These are phyloP conservation scores for Amyloporia xantha DNA, from an alignment of 768 basidiomycete genomes.

Conservation along the genomic window DNA sequence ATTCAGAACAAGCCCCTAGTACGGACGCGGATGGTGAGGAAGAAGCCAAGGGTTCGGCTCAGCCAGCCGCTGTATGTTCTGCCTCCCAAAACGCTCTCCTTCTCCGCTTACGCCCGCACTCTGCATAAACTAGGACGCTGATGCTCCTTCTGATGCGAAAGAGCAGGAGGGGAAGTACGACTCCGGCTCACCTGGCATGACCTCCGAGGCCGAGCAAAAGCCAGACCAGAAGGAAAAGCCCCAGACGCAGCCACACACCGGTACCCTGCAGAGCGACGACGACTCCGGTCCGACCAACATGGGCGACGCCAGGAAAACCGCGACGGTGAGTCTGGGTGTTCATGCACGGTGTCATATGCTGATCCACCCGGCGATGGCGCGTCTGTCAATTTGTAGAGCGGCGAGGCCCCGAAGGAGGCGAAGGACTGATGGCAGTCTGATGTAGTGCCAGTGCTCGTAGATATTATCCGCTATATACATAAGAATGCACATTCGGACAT, in stretches of 20 bases:
- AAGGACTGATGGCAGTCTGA: conserved; percentile 2
- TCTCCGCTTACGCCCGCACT: background rate
- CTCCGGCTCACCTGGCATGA: conserved; percentile 17
- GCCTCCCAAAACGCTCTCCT: background rate
- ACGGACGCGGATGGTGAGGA: conserved; percentile 23
- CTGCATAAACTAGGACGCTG: no score
- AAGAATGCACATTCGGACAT: conserved; percentile 6
- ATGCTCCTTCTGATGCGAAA: conserved; percentile 21
- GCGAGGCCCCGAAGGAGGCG: conserved; percentile 16
- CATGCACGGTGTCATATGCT: background rate
- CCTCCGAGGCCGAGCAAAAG: conserved; percentile 16
- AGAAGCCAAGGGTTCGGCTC: conserved; percentile 20
- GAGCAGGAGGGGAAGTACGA: conserved; percentile 10
- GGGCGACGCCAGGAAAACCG: conserved; percentile 13
- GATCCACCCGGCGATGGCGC: no score
- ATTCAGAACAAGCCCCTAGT: conserved; percentile 2
- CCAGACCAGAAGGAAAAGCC: conserved; percentile 20
- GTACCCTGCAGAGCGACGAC: conserved; percentile 13
- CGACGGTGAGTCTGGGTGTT: conserved; percentile 4
- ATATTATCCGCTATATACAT: conserved; percentile 1
- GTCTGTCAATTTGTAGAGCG: conserved; percentile 3
- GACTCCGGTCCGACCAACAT: conserved; percentile 14
- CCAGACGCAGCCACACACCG: conserved; percentile 8
- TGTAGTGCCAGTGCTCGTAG: no score
- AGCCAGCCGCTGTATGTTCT: conserved; percentile 18